Evolutionary conservation across 352 stramenopile species (phyloP).

Genomic region (Phytopythium aichiense): DNA sequence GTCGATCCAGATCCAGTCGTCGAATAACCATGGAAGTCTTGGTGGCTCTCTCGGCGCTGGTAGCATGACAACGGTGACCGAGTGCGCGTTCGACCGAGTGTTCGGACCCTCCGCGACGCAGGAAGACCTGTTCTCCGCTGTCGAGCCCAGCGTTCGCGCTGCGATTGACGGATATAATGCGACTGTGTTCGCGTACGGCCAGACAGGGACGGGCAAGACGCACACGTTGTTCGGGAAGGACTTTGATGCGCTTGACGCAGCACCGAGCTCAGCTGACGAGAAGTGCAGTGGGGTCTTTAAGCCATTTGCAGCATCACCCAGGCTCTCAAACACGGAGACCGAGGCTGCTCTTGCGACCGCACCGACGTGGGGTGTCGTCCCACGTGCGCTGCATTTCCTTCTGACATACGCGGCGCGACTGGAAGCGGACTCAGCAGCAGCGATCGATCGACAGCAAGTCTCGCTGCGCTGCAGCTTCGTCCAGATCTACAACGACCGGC

Average conservation of each 20-base stretch:
- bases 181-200: conserved; percentile 91
- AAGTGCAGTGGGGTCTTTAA: not conserved
- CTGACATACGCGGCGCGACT: conserved; percentile 21
- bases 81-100: conserved; percentile 73
- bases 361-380: conserved; percentile 70
- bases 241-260: conserved; percentile 2
- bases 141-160: conserved; percentile 59
- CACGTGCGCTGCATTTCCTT: conserved; percentile 70
- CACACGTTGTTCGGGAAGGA: conserved; percentile 88
- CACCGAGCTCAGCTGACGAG: not conserved
- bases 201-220: conserved; percentile 90
- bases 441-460: conserved; percentile 18
- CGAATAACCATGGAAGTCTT: not conserved
- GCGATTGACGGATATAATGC: conserved; percentile 84
- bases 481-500: conserved; percentile 94
- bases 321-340: not conserved
- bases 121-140: conserved; percentile 69
- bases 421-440: conserved; percentile 2
- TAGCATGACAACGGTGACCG: conserved; percentile 34
- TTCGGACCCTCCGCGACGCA: conserved; percentile 65
- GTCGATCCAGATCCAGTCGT: conserved; percentile 17
- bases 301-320: not conserved
- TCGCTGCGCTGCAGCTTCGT: conserved; percentile 84
- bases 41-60: not conserved
- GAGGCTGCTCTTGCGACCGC: conserved; percentile 6